Base-by-base conservation (phyloP, 345 rosid species). In the Gossypium sturtianum region DNA sequence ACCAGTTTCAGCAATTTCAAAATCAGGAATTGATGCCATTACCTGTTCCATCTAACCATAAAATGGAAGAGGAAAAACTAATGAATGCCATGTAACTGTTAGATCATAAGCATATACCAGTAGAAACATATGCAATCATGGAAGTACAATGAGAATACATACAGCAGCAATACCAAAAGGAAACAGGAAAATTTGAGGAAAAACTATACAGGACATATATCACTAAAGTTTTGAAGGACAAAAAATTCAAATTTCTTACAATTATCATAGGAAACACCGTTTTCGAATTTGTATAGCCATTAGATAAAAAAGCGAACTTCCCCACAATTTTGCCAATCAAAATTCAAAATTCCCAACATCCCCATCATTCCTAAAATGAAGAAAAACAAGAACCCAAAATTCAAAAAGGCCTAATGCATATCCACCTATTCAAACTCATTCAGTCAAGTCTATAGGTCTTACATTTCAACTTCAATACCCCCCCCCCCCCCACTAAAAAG, bases 1-100 rank as follows among this genome's bases (percentile, higher is more conserved):
- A 72, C 74, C 78, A 82, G 29, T 77, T 64, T 57, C 59, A 17
- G 66, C 61, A 48, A 48, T 66, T 56, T 49, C 76, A 59, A 56
- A 70, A 41, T 48, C 71, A 41, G 80, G 81, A 72, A 67, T 43
- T 60, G 85, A 66, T 2, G 80, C 82, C 51, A 76, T 83, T 80
- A 75, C 68, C 27, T 56, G 43, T 74, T 81, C 81, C 76, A 81
- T 84, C 83, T 73, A 80, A 70, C 49, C 19, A 34, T 38, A 22
- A 53, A 70, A 53, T 49, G 34, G 17, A 25, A 25, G 15, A 9
- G 7, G 47, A 34, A 43, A 61, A 34, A 34, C 23, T 25, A 45
- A 20, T 45, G 6, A 48, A 67, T 23, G 7, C 8, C 20, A 25
- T 67, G 22, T 15, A 48, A 47, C 12, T 12, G 12, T 8, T 48